These are phyloP conservation scores for Penicillium sp. DNA, from an alignment of 2,329 filamentous ascomycete genomes.

Conservation along the genomic window DNA sequence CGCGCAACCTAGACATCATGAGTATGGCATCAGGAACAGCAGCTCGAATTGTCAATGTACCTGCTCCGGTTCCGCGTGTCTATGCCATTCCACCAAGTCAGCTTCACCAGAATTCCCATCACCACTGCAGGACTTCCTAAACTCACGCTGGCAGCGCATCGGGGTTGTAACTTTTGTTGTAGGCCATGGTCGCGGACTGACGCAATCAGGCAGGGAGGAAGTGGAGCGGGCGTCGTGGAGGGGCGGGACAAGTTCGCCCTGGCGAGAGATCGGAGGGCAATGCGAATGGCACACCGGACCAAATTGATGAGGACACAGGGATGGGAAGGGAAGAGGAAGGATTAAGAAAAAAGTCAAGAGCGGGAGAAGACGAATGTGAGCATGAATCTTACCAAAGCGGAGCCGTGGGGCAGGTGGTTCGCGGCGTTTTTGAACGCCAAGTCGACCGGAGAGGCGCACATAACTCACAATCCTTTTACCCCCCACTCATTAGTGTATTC, in stretches of 20 bases:
- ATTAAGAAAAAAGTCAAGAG: constrained; percentile 6
- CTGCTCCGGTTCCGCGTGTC: constrained; percentile 73
- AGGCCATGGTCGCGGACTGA: constrained; percentile 67
- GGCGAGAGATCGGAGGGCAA: constrained; percentile 1
- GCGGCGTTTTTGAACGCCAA: constrained; percentile 20
- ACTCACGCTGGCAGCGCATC: constrained; percentile 89
- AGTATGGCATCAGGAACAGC: not conserved
- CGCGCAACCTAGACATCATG: constrained; percentile 42
- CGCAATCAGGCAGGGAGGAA: constrained; percentile 20
- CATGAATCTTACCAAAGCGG: constrained; percentile 17
- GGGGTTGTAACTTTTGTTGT: constrained; percentile 89
- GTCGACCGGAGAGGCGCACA: constrained; percentile 1
- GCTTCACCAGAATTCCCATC: constrained; percentile 10
- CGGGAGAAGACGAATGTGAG: constrained; percentile 7
- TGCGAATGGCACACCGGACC: not conserved
- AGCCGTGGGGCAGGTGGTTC: constrained; percentile 27
- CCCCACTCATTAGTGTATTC: too few relatives aligned
- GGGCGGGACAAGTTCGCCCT: constrained; percentile 5
- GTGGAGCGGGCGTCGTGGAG: constrained; percentile 2
- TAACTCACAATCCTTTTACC: too few relatives aligned
- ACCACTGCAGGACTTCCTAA: not conserved
- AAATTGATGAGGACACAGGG: not conserved
- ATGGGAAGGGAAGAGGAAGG: not conserved
- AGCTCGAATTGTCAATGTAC: constrained; percentile 36
- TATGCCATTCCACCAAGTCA: constrained; percentile 33